Conservation (phyloP, 2,329 filamentous ascomycete species). For the Fonsecaea pugnacius region DNA sequence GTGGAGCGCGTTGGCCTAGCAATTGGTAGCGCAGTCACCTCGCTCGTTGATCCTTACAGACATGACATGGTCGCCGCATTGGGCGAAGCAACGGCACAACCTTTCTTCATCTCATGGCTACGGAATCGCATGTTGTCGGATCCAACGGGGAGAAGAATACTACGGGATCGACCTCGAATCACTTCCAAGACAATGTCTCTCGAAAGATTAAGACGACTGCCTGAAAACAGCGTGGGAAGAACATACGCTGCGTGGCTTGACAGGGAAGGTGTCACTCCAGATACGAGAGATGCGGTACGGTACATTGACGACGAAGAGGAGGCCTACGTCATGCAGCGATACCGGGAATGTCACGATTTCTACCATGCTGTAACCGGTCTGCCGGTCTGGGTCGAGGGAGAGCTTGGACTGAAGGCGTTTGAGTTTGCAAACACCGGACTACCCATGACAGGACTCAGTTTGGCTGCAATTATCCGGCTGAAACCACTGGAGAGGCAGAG, state of each 20-base stretch:
- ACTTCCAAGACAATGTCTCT: slow-evolving; percentile 73
- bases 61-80: slow-evolving; percentile 88
- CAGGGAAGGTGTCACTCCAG: slow-evolving; percentile 87
- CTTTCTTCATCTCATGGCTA: slow-evolving; percentile 91
- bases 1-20: slow-evolving; percentile 76
- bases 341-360: slow-evolving; percentile 96
- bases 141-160: slow-evolving; percentile 84
- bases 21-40: slow-evolving; percentile 63
- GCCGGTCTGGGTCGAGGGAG: slow-evolving; percentile 89
- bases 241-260: slow-evolving; percentile 92
- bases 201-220: slow-evolving; percentile 71
- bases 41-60: slow-evolving; percentile 74
- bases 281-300: slow-evolving; percentile 78
- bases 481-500: slow-evolving; percentile 66
- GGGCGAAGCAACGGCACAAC: slow-evolving; percentile 92
- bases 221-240: slow-evolving; percentile 74
- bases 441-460: slow-evolving; percentile 89
- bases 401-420: slow-evolving; percentile 96
- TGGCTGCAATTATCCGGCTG: slow-evolving; percentile 70
- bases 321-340: slow-evolving; percentile 98
- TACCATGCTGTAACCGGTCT: slow-evolving; percentile 93
- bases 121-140: slow-evolving; percentile 86
- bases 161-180: slow-evolving; percentile 86
- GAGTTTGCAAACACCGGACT: slow-evolving; percentile 94
- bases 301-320: slow-evolving; percentile 96